Evolutionary conservation across 345 rosid species (phyloP), one percentile per base, ranked within the genome.

Genomic region (Reutealis trisperma): DNA sequence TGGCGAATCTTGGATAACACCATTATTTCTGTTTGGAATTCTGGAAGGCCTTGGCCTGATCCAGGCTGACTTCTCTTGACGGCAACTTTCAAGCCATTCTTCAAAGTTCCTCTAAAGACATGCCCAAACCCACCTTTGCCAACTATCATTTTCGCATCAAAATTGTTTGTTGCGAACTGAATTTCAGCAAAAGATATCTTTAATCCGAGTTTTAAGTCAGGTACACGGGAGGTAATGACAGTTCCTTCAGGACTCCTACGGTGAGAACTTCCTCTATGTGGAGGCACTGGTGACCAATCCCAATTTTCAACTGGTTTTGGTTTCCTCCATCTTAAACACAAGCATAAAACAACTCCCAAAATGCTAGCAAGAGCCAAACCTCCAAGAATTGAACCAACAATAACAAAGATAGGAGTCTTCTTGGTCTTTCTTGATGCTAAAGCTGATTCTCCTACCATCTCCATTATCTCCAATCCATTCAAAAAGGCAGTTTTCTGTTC

Each of bases 1-100:
- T 90, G 97, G 1, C 86, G 76, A 64, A 90, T 90, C 75, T 87
- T 92, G 45, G 92, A 92, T 62, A 92, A 75, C 45, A 88, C 78
- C 72, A 70, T 86, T 79, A 90, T 83, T 81, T 87, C 91, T 0
- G 90, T 87, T 41, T 82, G 88, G 78, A 88, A 90, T 76, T 90
- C 91, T 1, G 76, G 67, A 15, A 85, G 65, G 54, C 89, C 91
- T 70, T 90, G 89, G 30, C 85, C 84, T n/a, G 86, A 84, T 30
- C 87, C 88, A 2, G 83, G 87, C 7, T 82, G 41, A 21, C 89
- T 74, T 78, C 90, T 67, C 55, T 88, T 90, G 42, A 87, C 89
- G 1, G 91, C 91, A 15, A 90, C 89, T 62, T 76, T 83, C 7
- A 45, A 73, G 60, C 87, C 88, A 27, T 74, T 73, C 72, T 78